phyloP scores from a whole-genome alignment of 345 rosid species.

The Bretschneidera sinensis region DNA sequence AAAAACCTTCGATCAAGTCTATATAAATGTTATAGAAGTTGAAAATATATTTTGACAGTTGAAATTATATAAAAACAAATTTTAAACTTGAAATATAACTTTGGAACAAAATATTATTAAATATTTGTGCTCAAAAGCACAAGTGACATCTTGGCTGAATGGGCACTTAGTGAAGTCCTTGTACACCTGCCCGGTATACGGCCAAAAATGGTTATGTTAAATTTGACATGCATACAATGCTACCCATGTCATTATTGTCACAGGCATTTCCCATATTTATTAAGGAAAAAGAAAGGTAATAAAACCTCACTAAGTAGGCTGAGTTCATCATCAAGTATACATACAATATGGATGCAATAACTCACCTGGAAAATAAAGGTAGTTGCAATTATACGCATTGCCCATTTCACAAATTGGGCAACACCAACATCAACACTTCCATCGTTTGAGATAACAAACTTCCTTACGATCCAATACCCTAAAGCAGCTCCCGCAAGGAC shows the following conservation, averaged over 20 bases:
- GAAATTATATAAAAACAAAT: no score
- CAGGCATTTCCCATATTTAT: not conserved
- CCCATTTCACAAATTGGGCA: constrained; percentile 93
- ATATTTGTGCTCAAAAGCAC: no score
- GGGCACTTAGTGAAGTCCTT: not conserved
- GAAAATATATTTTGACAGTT: no score
- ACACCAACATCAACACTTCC: constrained; percentile 76
- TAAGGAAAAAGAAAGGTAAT: not conserved
- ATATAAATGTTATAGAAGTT: no score
- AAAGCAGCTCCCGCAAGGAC: constrained; percentile 86
- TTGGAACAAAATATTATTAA: no score
- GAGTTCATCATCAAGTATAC: not conserved
- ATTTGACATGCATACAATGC: not conserved
- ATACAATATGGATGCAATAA: not conserved
- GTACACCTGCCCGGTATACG: not conserved
- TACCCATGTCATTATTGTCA: not conserved
- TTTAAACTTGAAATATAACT: no score
- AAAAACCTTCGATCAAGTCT: no score
- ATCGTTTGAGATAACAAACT: constrained; percentile 67
- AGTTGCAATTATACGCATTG: constrained; percentile 70
- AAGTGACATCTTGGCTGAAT: no score
- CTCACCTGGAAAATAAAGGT: constrained; percentile 70
- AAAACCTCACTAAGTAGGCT: no score
- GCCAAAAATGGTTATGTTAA: not conserved
- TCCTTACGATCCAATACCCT: constrained; percentile 92